Base-by-base conservation (phyloP, 1,284 basidiomycete genomes). In the Volvariella surrecta region DNA sequence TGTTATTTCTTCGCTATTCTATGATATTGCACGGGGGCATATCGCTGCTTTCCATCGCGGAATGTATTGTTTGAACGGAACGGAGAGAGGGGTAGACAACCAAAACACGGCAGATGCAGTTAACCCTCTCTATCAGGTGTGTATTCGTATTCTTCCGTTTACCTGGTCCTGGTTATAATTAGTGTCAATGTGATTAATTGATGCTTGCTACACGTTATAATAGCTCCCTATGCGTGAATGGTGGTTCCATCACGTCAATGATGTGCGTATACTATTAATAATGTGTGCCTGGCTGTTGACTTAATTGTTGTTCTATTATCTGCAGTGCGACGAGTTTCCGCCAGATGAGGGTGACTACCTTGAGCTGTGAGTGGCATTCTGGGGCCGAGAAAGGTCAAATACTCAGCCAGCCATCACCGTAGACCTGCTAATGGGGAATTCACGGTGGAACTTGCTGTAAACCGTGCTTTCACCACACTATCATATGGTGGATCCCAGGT, bases 361-460 rank as follows among this genome's bases (percentile, higher is more conserved):
- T n/a, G 66, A 72, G 37, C 47, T 74, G 70, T 71, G 34, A 49
- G 66, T 55, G 7, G n/a, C n/a, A 24, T 18, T 39, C 6, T 10
- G 13, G n/a, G 28, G 9, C 16, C 32, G 39, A 0, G 22, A 8
- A 15, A 7, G 13, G 20, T 10, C 7, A 15, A 31, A n/a, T 32
- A n/a, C 13, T 39, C 28, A 17, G 46, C 39, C 18, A 21, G 32
- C 42, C 38, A 11, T 11, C 6, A 28, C 24, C 11, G 6, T 22
- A 74, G 71, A 3, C 71, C 71, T 3, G 71, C 67, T 3, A 69
- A 70, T 30, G 55, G 59, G 31, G 53, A 56, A 37, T 71, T 73
- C 51, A 61, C 59, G 2, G 61, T 71, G 13, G 67, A 72, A 51
- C 58, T 71, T 18, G 65, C 65, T 2, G 58, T 60, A 7, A 70